Base-by-base conservation (phyloP, 106 monocot genomes). In the Platanthera guangdongensis region DNA sequence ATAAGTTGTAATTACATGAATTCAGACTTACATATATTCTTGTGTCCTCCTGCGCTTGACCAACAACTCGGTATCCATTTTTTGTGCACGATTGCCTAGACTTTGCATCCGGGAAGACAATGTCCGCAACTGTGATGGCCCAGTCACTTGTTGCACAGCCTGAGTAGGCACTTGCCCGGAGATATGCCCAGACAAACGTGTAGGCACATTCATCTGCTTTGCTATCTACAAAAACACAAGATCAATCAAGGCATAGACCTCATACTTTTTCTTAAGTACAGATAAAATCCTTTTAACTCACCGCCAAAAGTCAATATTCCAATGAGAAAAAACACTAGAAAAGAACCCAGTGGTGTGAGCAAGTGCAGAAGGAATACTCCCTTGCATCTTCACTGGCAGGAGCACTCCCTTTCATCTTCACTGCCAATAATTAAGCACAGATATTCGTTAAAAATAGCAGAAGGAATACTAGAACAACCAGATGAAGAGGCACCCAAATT, bases 41-140 rank as follows among this genome's bases (percentile, higher is more conserved):
- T 10, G 72, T 22, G 9, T 72, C 51, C 51, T 72, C 51, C 46
- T 51, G 49, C 72, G 72, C 18, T 46, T 50, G 21, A 50, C 51
- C 51, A 51, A 72, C 72, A 72, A 9, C 21, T 72, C 72, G 51
- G 72, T 16, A 22, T 72, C 72, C 72, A 51, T 72, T 72, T 50
- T 72, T 11, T 72, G 51, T 6, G 22, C 13, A 19, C 51, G 72
- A 72, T 32, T 51, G 10, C 72, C 51, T 5, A 72, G 9, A 22
- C 21, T 72, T 51, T 72, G 72, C 72, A 72, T 50, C 22, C 51
- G 72, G 21, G 72, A 72, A 72, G 72, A 46, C 49, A 72, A 22
- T 18, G 72, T 51, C 11, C 10, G 6, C 50, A 50, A 8, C 49
- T 72, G 72, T 10, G 72, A 9, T 51, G 51, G 6, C 4, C 49